Percentiles rank a stretch among this genome's conserved stretches.
These are phyloP conservation scores for Cladorrhinum samala DNA, from an alignment of 495 filamentous ascomycete genomes.

Conservation along the genomic window DNA sequence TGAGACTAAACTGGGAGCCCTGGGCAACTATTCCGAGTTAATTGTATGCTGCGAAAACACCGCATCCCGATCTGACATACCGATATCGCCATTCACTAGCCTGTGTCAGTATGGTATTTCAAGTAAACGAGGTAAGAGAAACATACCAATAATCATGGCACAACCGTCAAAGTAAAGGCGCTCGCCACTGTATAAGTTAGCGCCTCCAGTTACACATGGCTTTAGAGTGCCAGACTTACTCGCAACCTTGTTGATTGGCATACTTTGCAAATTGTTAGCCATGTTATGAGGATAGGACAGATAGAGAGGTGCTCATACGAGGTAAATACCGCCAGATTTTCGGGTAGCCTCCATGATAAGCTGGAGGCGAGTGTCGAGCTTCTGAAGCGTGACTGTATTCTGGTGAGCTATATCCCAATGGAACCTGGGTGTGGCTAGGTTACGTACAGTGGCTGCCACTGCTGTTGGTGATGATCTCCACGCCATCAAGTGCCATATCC, in stretches of 20 bases:
- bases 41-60: neutral
- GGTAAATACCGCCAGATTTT: constrained; percentile 69
- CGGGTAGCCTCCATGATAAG: constrained; percentile 72
- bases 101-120: too few relatives aligned
- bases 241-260: constrained; percentile 65
- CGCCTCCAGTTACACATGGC: neutral
- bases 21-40: constrained; percentile 66
- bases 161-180: constrained; percentile 59
- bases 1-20: constrained; percentile 66
- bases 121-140: too few relatives aligned
- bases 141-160: constrained; percentile 60
- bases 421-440: constrained; percentile 32
- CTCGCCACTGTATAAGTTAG: constrained; percentile 35
- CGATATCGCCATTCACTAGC: constrained; percentile 59
- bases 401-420: neutral
- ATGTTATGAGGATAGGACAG: neutral
- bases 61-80: constrained; percentile 8
- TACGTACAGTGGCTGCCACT: constrained; percentile 56
- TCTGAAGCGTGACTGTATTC: constrained; percentile 49
- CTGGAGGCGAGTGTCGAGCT: constrained; percentile 66
- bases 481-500: constrained; percentile 52
- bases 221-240: constrained; percentile 54
- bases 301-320: constrained; percentile 44
- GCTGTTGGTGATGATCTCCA: constrained; percentile 75
- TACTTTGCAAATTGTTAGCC: constrained; percentile 9